Percentiles rank a stretch among this genome's conserved stretches.
Evolutionary conservation across 805 yeast genomes (phyloP).

Genomic region (Hermanozyma aechmeae): DNA sequence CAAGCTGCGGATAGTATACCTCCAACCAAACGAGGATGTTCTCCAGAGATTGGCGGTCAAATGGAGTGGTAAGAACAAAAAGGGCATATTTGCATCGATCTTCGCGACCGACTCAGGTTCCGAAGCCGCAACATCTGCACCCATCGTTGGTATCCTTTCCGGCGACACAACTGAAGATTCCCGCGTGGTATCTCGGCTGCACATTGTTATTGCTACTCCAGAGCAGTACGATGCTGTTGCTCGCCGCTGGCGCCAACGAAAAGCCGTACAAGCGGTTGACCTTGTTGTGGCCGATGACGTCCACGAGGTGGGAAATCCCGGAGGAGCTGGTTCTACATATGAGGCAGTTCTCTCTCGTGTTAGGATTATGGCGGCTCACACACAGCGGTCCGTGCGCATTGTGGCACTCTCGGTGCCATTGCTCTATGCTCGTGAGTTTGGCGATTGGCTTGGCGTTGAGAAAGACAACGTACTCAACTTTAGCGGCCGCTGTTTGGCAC

Average conservation of each 20-base stretch:
- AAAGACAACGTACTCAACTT: constrained; percentile 60
- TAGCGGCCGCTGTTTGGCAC: too few relatives aligned
- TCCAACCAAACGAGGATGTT: constrained; percentile 53
- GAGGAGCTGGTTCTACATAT: constrained; percentile 44
- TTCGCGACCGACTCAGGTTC: too few relatives aligned
- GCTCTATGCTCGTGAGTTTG: constrained; percentile 68
- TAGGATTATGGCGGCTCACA: constrained; percentile 58
- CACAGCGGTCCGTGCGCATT: constrained; percentile 48
- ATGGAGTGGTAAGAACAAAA: constrained; percentile 52
- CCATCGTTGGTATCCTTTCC: constrained; percentile 41
- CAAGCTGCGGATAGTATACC: constrained; percentile 62
- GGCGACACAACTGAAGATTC: constrained; percentile 52
- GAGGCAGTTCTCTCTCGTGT: constrained; percentile 67
- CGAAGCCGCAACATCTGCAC: constrained; percentile 37
- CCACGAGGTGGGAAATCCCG: constrained; percentile 54
- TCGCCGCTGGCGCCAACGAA: constrained; percentile 76
- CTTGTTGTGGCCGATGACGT: constrained; percentile 65
- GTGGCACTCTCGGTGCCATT: constrained; percentile 65
- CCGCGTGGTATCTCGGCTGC: constrained; percentile 46
- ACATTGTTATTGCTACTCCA: constrained; percentile 72
- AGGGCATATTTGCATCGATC: too few relatives aligned
- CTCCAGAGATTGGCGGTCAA: constrained; percentile 35
- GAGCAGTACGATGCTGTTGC: constrained; percentile 64
- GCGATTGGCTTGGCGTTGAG: constrained; percentile 76
- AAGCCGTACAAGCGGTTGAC: constrained; percentile 58